Evolutionary conservation across 1,139 yeast genomes (phyloP).

Genomic region (Saccharomyces hybrid): DNA sequence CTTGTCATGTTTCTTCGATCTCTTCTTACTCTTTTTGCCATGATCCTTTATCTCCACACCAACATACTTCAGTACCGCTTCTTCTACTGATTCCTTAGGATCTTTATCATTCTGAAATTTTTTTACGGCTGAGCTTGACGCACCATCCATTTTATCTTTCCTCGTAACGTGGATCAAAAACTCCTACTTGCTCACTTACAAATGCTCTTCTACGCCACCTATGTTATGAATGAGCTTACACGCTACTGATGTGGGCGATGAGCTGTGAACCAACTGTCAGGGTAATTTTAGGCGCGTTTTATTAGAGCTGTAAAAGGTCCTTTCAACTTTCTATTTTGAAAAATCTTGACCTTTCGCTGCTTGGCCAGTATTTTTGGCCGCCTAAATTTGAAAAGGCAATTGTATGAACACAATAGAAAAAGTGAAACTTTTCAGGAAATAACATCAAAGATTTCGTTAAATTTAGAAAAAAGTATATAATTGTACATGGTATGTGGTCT

Average conservation of each 20-base stretch:
- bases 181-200: neutral
- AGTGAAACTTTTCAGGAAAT: neutral
- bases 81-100: slow-evolving; percentile 33
- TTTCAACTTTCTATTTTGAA: neutral
- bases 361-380: neutral
- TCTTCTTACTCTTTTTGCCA: slow-evolving; percentile 1
- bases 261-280: neutral
- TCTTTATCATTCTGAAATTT: slow-evolving; percentile 6
- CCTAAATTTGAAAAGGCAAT: neutral
- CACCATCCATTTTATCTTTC: neutral
- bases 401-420: neutral
- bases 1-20: neutral
- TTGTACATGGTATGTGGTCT: neutral
- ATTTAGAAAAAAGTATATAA: neutral
- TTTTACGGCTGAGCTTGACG: neutral
- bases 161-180: neutral
- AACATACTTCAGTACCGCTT: slow-evolving; percentile 64
- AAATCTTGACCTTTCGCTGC: neutral
- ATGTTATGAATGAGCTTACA: neutral
- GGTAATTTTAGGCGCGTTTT: neutral
- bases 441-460: neutral
- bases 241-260: neutral
- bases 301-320: neutral
- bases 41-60: slow-evolving; percentile 29
- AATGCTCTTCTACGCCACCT: neutral